phyloP scores from a whole-genome alignment of 1,284 basidiomycete genomes.

The Ustilago lituana region DNA sequence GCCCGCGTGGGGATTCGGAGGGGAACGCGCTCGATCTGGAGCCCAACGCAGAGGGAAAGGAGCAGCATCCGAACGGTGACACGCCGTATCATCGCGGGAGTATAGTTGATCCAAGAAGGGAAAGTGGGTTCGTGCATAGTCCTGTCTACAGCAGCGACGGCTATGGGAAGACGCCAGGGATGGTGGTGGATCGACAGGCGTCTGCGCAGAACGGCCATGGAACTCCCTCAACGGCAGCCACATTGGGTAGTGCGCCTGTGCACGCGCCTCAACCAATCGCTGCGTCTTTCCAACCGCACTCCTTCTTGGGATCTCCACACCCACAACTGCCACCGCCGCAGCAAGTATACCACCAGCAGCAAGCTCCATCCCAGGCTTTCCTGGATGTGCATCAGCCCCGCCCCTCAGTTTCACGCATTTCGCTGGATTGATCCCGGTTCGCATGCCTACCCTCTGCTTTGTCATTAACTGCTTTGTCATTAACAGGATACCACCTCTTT shows the following conservation, averaged over 20 bases:
- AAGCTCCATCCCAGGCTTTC: conserved; percentile 1
- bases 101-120: conserved; percentile 4
- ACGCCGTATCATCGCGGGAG: conserved; percentile 12
- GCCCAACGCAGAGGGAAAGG: conserved; percentile 14
- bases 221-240: conserved; percentile 10
- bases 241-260: conserved; percentile 10
- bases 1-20: conserved; percentile 9
- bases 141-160: conserved; percentile 3
- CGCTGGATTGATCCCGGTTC: conserved; percentile 26
- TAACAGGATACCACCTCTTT: too few species aligned
- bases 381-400: conserved; percentile 9
- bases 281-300: not conserved
- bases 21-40: conserved; percentile 25
- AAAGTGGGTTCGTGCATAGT: conserved; percentile 6
- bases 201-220: not conserved
- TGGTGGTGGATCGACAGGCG: conserved; percentile 3
- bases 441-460: too few species aligned
- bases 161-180: not conserved
- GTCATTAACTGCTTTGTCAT: too few species aligned
- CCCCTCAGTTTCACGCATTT: conserved; percentile 26
- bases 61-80: not conserved
- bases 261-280: conserved; percentile 11
- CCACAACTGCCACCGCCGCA: not conserved
- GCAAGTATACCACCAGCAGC: not conserved
- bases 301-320: not conserved